Evolutionary conservation across 176 grass and related monocot genomes (phyloP).

Genomic region (Alloteropsis semialata): DNA sequence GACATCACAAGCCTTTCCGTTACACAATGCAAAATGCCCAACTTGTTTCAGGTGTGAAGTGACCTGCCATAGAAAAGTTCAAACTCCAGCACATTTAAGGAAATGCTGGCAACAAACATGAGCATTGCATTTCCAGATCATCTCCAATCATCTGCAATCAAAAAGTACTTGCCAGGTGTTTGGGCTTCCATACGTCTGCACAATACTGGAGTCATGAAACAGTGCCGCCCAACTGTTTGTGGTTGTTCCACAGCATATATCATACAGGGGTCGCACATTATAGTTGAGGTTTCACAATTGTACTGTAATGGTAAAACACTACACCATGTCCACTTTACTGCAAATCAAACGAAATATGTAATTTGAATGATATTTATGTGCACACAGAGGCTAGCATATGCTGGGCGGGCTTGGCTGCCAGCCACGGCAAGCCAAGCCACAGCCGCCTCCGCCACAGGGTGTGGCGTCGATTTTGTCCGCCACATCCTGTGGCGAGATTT

Average conservation of each 20-base stretch:
- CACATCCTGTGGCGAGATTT: too few species aligned
- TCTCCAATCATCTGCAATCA: neutral
- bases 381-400: neutral
- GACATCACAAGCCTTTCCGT: neutral
- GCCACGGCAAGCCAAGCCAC: too few species aligned
- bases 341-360: conserved; percentile 4
- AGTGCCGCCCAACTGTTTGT: neutral
- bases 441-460: too few species aligned
- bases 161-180: neutral
- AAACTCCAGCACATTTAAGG: neutral
- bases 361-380: neutral
- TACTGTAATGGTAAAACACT: neutral
- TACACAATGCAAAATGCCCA: neutral
- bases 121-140: neutral
- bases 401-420: too few species aligned
- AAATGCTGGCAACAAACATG: neutral
- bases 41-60: conserved; percentile 7
- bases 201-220: neutral
- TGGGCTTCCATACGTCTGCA: neutral
- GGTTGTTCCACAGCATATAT: neutral
- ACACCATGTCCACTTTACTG: neutral
- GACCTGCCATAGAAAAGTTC: neutral
- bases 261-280: neutral
- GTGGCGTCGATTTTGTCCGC: too few species aligned
- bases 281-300: neutral